Base-by-base conservation (phyloP, 1,284 basidiomycete genomes). In the Coriolopsis trogii region DNA sequence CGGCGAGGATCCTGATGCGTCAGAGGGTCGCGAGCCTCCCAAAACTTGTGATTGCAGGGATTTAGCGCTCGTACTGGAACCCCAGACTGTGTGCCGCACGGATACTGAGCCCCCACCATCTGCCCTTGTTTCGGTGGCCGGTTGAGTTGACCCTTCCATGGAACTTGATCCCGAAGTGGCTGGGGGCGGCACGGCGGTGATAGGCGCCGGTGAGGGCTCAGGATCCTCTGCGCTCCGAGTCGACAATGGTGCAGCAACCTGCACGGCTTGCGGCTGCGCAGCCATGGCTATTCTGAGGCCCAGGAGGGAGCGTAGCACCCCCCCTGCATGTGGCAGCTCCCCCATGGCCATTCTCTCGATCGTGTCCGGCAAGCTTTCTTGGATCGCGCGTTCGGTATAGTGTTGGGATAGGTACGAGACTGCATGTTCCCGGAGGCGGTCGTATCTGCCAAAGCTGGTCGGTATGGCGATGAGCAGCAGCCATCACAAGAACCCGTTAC, bases 271-370 rank as follows among this genome's bases (percentile, higher is more conserved):
- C n/a, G n/a, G n/a, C n/a, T n/a, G n/a, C n/a, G n/a, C n/a, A n/a
- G n/a, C 39, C 5, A 46, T 9, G 8, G 39, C 40, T 2, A 38
- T 24, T 3, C 51, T 49, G 15, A 56, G 38, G 2, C 55, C 55
- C 13, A 64, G 56, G 15, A 64, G 26, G 10, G 57, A 56, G 18
- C 49, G 55, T 10, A 64, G 52, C 6, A 56, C 44, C 6, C 38
- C 44, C 2, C 50, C 51, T 4, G 57, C 55, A n/a, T 61, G 55
- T 0, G 63, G 63, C 9, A 52, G 26, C 7, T 57, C 48, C 6
- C 63, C 63, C 13, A 52, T 15, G 2, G 56, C 48, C 2, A 58
- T 31, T 21, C 44, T 38, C 13, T 56, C 57, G 5, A 58, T 48
- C 24, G 50, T 40, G 15, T 37, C 26, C 1, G 48, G 42, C 5